Percentiles rank a stretch among this genome's conserved stretches.
Evolutionary conservation across 805 yeast genomes (phyloP).

Genomic region (Ogataea glucozyma): DNA sequence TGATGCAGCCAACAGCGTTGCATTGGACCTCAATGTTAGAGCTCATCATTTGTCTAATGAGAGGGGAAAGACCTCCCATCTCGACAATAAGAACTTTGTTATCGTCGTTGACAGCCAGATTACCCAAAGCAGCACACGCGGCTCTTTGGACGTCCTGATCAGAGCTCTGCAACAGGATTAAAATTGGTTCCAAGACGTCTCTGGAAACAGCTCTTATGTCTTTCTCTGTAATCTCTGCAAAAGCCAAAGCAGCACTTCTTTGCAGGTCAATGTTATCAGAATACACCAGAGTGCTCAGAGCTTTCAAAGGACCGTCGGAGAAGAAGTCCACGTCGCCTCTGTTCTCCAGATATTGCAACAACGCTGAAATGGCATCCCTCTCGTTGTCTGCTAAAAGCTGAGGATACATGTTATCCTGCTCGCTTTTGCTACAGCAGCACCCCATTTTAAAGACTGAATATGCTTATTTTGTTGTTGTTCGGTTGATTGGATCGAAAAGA

Average conservation of each 20-base stretch:
- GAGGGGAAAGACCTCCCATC: conserved; percentile 97
- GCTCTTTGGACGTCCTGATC: conserved; percentile 98
- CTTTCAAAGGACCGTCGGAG: conserved; percentile 80
- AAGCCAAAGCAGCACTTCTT: conserved; percentile 95
- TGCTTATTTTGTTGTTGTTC: background rate
- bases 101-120: conserved; percentile 93
- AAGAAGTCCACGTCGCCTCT: conserved; percentile 88
- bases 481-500: no score
- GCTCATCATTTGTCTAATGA: conserved; percentile 96
- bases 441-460: conserved; percentile 42
- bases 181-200: conserved; percentile 90
- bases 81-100: conserved; percentile 92
- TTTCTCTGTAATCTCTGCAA: conserved; percentile 97
- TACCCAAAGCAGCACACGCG: conserved; percentile 98
- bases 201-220: conserved; percentile 88
- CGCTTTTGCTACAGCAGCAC: conserved; percentile 48
- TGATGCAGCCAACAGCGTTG: conserved; percentile 98
- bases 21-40: conserved; percentile 97
- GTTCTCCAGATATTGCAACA: conserved; percentile 87
- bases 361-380: conserved; percentile 90
- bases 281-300: conserved; percentile 88
- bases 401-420: conserved; percentile 62
- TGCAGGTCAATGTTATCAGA: conserved; percentile 94
- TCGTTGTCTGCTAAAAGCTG: conserved; percentile 93
- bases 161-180: conserved; percentile 78